These are phyloP conservation scores for Thelephora terrestris DNA, from an alignment of 1,284 basidiomycete genomes.

Conservation along the genomic window DNA sequence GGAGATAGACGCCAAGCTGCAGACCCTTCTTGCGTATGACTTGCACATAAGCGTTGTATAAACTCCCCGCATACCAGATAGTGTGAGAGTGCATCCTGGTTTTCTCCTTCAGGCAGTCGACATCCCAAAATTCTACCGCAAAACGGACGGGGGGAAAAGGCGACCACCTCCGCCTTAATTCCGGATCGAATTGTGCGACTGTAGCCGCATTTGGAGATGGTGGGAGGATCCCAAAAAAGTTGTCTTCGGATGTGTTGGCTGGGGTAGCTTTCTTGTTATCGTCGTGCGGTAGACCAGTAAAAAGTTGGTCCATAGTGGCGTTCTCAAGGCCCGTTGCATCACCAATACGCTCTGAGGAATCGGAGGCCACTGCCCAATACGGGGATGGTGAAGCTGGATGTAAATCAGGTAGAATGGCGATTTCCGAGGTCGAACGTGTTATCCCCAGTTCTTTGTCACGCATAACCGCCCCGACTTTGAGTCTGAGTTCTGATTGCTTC, in stretches of 20 bases:
- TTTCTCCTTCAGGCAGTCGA: conserved; percentile 78
- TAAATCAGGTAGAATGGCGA: conserved; percentile 15
- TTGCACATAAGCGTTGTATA: conserved; percentile 85
- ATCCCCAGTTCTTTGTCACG: conserved; percentile 55
- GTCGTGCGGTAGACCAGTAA: conserved; percentile 18
- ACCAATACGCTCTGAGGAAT: conserved; percentile 75
- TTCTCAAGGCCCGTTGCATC: conserved; percentile 50
- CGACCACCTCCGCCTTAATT: conserved; percentile 42
- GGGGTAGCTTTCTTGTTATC: conserved; percentile 14
- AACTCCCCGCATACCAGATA: conserved; percentile 70
- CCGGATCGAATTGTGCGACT: conserved; percentile 31
- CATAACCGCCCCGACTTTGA: conserved; percentile 38
- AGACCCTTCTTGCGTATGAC: conserved; percentile 64
- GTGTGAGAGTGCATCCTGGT: conserved; percentile 68
- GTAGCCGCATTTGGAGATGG: conserved; percentile 31
- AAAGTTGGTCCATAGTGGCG: conserved; percentile 43
- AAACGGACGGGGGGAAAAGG: conserved; percentile 72
- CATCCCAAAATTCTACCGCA: conserved; percentile 85
- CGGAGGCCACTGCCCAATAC: conserved; percentile 66
- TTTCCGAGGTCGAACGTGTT: conserved; percentile 26
- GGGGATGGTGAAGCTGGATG: conserved; percentile 15
- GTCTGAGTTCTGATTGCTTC: conserved; percentile 55
- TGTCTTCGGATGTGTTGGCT: conserved; percentile 32
- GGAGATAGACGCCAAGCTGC: conserved; percentile 86
- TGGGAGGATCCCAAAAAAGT: conserved; percentile 56